Percentiles rank a stretch among this genome's conserved stretches.
These are phyloP conservation scores for Leccinum incarnatum DNA, from an alignment of 768 basidiomycete genomes.

Conservation along the genomic window DNA sequence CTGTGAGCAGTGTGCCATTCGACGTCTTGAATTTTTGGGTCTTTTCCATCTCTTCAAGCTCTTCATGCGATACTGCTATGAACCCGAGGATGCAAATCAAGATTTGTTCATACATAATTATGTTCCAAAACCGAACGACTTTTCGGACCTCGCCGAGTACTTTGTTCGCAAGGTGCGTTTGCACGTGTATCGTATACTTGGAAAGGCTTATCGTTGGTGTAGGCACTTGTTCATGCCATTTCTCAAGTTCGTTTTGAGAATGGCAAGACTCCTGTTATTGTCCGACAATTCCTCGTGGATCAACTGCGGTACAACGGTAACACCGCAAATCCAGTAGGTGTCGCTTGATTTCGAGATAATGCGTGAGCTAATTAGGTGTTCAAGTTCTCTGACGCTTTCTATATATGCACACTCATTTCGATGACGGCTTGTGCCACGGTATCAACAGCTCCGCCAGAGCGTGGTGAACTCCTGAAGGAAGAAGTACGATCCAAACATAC, in stretches of 20 bases:
- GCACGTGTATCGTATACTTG: neutral
- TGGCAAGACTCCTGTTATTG: constrained; percentile 81
- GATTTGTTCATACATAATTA: constrained; percentile 85
- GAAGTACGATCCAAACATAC: constrained; percentile 69
- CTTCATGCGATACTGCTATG: constrained; percentile 87
- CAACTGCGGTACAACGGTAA: constrained; percentile 96
- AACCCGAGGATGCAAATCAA: constrained; percentile 76
- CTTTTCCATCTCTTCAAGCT: constrained; percentile 96
- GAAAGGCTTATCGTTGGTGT: constrained; percentile 4
- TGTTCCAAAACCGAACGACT: constrained; percentile 95
- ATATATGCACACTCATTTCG: constrained; percentile 83
- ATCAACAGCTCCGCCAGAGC: constrained; percentile 73
- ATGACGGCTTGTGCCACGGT: constrained; percentile 78
- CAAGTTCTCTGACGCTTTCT: constrained; percentile 89
- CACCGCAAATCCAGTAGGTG: constrained; percentile 77
- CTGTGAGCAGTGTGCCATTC: constrained; percentile 70
- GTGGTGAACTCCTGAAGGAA: constrained; percentile 70
- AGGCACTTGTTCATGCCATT: constrained; percentile 81
- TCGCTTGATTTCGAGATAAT: neutral
- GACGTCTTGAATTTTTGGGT: constrained; percentile 81
- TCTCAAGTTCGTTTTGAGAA: constrained; percentile 84
- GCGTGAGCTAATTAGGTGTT: constrained; percentile 1
- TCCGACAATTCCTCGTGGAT: constrained; percentile 86
- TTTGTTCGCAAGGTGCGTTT: constrained; percentile 83
- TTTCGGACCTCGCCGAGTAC: constrained; percentile 87